A percentile compares a stretch with the other conserved stretches of the same genome.
Evolutionary conservation across 345 rosid genomes (phyloP).

Genomic region (Hypericum androsaemum): DNA sequence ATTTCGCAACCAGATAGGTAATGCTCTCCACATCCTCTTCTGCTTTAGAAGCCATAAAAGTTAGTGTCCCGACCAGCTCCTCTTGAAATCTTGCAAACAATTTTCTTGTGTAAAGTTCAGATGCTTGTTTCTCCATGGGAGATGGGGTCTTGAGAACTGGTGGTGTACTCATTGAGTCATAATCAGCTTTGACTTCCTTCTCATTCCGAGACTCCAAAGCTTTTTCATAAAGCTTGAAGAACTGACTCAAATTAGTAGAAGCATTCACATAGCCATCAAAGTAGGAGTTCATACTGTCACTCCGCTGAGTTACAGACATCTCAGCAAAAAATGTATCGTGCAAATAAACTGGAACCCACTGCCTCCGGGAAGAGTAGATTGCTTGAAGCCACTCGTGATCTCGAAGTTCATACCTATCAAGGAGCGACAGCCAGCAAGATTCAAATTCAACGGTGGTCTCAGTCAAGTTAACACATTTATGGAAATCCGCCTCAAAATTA

Average conservation of each 20-base stretch:
- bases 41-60: conserved; percentile 26
- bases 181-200: conserved; percentile 43
- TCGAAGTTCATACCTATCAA: conserved; percentile 20
- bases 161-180: conserved; percentile 24
- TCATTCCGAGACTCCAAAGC: conserved; percentile 26
- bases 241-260: conserved; percentile 25
- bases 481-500: conserved; percentile 33
- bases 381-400: conserved; percentile 38
- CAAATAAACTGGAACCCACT: conserved; percentile 40
- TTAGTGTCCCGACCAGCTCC: conserved; percentile 41
- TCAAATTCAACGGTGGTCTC: conserved; percentile 35
- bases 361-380: conserved; percentile 27
- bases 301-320: conserved; percentile 24
- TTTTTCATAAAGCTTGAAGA: conserved; percentile 35
- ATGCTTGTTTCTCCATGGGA: conserved; percentile 43
- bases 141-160: conserved; percentile 41
- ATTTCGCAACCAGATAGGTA: conserved; percentile 31
- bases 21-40: conserved; percentile 24
- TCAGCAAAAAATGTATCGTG: conserved; percentile 36
- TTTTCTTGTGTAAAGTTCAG: conserved; percentile 37
- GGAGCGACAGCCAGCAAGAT: conserved; percentile 32
- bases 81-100: conserved; percentile 37
- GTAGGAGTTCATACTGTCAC: conserved; percentile 29
- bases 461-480: conserved; percentile 29
- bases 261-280: conserved; percentile 49